These are phyloP conservation scores for Parachaetomium inaequale DNA, from an alignment of 495 filamentous ascomycete species.

Conservation along the genomic window DNA sequence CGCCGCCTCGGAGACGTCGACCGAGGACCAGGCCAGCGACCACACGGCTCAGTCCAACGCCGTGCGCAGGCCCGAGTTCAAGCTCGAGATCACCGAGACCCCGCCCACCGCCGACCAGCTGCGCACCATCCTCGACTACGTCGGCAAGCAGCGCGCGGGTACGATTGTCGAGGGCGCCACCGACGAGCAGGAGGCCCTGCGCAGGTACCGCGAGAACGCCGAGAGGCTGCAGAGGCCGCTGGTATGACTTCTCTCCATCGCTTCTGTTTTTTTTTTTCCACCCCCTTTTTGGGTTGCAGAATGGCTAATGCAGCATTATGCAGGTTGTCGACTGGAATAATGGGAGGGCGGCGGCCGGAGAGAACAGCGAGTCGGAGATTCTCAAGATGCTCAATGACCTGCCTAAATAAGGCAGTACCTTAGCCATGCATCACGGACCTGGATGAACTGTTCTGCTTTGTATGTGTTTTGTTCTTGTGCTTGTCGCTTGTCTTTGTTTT, in stretches of 20 bases:
- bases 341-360: slow-evolving; percentile 72
- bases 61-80: slow-evolving; percentile 56
- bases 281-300: not conserved
- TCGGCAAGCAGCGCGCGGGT: slow-evolving; percentile 52
- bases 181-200: slow-evolving; percentile 70
- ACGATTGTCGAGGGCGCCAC: slow-evolving; percentile 68
- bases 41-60: slow-evolving; percentile 31
- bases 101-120: slow-evolving; percentile 82
- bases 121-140: slow-evolving; percentile 80
- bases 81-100: slow-evolving; percentile 78
- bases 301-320: not conserved
- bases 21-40: slow-evolving; percentile 63
- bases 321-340: slow-evolving; percentile 92
- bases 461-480: not conserved
- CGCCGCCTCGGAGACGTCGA: slow-evolving; percentile 54
- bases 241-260: slow-evolving; percentile 42
- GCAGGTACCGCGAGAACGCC: slow-evolving; percentile 57
- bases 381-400: slow-evolving; percentile 65
- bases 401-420: slow-evolving; percentile 41
- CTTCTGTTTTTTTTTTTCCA: not conserved
- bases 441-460: not conserved
- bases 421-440: not conserved
- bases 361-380: slow-evolving; percentile 80
- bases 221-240: slow-evolving; percentile 70
- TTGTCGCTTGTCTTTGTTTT: not conserved